Base-by-base conservation (phyloP, 495 filamentous ascomycete species). In the Penicillium macrosclerotiorum region DNA sequence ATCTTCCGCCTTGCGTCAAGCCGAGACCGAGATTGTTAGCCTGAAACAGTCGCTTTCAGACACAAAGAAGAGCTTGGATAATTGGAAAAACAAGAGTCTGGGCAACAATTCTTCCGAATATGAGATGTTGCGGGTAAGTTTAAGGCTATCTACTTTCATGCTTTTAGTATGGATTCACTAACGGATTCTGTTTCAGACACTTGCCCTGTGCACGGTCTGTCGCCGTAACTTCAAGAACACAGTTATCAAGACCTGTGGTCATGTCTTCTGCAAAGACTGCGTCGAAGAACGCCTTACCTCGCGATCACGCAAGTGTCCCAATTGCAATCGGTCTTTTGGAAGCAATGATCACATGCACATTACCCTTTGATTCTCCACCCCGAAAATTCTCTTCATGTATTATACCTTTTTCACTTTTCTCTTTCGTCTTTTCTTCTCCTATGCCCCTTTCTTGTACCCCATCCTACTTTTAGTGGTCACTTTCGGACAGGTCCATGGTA, bases 271-370 rank as follows among this genome's bases (percentile, higher is more conserved):
- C 79, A 82, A 79, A 54, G 78, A 82, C 19, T 98, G 93, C 59
- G 84, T 95, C 19, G 88, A 95, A 41, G 84, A 91, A 57, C 84
- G 90, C 38, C 81, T 95, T 39, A 74, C 78, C 7, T 93, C 91
- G 47, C 87, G 93, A 25, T 90, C 88, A 62, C 81, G 93, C 45
- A 97, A 97, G 67, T 98, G 93, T 58, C 93, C 93, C 4, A 91
- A 85, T 55, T 98, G 93, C 73, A 86, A 84, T 62, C 83, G 83
- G 64, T 82, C 89, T 2, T 98, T 98, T 59, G 90, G 92, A 48
- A 83, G 82, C 54, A 88, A 84, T 50, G 93, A 98, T 65, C 80
- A 85, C 47, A 90, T 95, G 86, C 72, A 73, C 46, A 67, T 79
- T 49, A 79, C 75, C 36, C 66, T 79, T 22, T 79, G 59, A 74